Evolutionary conservation across 1,139 yeast genomes (phyloP), one percentile per base, ranked within the genome.

Genomic region (Torulaspora globosa): DNA sequence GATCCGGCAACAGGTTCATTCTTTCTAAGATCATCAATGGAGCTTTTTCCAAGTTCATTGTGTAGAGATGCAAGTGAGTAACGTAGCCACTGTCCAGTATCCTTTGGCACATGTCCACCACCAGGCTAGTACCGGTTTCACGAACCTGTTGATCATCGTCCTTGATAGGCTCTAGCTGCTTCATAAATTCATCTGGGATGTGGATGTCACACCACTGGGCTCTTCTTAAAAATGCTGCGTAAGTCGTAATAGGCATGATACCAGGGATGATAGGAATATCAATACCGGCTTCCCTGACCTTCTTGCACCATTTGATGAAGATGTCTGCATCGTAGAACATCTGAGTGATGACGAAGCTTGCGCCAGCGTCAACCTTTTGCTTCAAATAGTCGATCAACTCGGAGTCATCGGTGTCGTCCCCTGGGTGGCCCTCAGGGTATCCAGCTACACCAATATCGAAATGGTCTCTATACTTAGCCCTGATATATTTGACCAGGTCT

Each of bases 221-320:
- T 62, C 98, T 80, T 70, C 98, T 82, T 54, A 88, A 69, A 63
- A 92, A 92, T 3, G 96, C 82, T 30, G 95, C 87, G 69, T 90
- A 90, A 8, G 97, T 88, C 15, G 96, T 83, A 52, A 92, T 90
- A 18, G 98, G 98, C 98, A 92, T 92, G 67, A 92, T 89, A 21
- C 98, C 98, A 1, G 98, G 98, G 51, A 92, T 84, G 56, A 92
- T 86, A 33, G 97, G 97, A 46, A 86, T 80, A 38, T 74, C 74
- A 53, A 92, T 76, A n/a, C 96, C 97, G 27, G 74, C 73, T 28
- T 74, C 79, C 54, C 94, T 77, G 50, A 94, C 77, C 53, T 73
- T 70, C 21, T 73, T 67, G 59, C 95, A 89, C 98, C 98, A 92
- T 24, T 68, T 57, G 49, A 92, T 75, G 66, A 92, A 92, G 53